Percentiles rank a stretch among this genome's conserved stretches.
Conservation (phyloP, 257 asterid species). For the Nicotiana sylvestris region DNA sequence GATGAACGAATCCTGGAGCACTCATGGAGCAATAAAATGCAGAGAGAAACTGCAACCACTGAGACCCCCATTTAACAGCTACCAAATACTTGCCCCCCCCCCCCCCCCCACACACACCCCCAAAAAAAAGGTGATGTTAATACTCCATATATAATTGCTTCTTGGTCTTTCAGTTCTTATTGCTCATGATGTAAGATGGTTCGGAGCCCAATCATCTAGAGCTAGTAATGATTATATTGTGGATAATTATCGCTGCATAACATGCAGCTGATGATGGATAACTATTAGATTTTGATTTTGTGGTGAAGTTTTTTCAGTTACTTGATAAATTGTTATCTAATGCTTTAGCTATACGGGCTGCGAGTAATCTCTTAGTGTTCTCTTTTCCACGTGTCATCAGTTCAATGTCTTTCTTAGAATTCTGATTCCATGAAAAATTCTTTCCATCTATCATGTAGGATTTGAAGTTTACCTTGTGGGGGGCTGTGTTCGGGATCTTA, state of each 20-base stretch:
- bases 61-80: neutral
- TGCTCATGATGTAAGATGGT: neutral
- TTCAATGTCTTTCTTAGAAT: neutral
- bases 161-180: neutral
- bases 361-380: neutral
- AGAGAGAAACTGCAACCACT: neutral
- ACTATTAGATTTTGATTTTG: neutral
- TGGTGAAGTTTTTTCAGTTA: neutral
- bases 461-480: conserved; percentile 34
- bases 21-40: neutral
- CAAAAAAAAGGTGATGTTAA: neutral
- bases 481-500: conserved; percentile 34
- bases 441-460: conserved; percentile 16
- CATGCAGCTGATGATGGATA: conserved; percentile 1
- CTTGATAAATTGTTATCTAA: neutral
- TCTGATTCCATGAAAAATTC: neutral
- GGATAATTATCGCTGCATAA: neutral
- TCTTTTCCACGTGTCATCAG: neutral
- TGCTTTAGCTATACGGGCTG: neutral
- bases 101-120: too few species aligned
- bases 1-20: neutral
- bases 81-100: neutral
- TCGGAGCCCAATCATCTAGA: neutral
- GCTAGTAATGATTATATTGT: neutral
- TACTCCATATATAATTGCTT: conserved; percentile 10